These are phyloP conservation scores for Pistacia atlantica DNA, from an alignment of 345 rosid species.

Conservation along the genomic window DNA sequence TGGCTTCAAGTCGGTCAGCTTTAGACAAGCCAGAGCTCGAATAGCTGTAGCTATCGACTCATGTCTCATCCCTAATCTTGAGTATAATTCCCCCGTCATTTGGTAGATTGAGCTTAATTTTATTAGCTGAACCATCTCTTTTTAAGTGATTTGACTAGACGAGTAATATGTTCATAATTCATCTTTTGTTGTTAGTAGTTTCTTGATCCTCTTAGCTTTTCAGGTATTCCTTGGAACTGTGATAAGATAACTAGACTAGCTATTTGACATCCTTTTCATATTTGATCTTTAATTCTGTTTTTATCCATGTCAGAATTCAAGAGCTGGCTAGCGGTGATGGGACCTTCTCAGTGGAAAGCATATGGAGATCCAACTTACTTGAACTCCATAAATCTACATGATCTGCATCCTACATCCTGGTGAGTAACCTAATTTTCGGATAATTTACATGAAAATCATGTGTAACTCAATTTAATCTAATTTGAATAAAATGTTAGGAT, in stretches of 20 bases:
- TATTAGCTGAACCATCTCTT: not conserved
- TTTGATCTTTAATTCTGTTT: not conserved
- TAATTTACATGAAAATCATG: not conserved
- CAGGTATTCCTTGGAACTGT: constrained; percentile 3
- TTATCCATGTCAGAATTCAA: constrained; percentile 42
- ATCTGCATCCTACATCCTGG: constrained; percentile 64
- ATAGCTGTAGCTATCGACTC: too few relatives aligned
- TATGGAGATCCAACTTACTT: constrained; percentile 48
- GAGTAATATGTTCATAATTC: not conserved
- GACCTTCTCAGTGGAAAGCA: constrained; percentile 32
- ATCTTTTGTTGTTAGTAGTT: not conserved
- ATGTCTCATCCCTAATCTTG: not conserved
- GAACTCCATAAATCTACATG: constrained; percentile 36
- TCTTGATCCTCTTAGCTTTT: not conserved
- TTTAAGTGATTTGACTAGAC: not conserved
- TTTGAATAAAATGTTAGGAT: too few relatives aligned
- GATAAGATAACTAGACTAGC: not conserved
- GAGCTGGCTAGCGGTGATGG: constrained; percentile 39
- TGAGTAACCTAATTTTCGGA: constrained; percentile 21
- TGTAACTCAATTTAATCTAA: not conserved
- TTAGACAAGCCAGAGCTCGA: too few relatives aligned
- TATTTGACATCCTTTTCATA: not conserved
- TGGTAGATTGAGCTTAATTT: not conserved
- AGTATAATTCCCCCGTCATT: not conserved
- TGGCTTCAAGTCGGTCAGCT: too few relatives aligned